A percentile compares a stretch with the other conserved stretches of the same genome.
phyloP scores from a whole-genome alignment of 352 stramenopile genomes.

The Phytopythium aichiense region DNA sequence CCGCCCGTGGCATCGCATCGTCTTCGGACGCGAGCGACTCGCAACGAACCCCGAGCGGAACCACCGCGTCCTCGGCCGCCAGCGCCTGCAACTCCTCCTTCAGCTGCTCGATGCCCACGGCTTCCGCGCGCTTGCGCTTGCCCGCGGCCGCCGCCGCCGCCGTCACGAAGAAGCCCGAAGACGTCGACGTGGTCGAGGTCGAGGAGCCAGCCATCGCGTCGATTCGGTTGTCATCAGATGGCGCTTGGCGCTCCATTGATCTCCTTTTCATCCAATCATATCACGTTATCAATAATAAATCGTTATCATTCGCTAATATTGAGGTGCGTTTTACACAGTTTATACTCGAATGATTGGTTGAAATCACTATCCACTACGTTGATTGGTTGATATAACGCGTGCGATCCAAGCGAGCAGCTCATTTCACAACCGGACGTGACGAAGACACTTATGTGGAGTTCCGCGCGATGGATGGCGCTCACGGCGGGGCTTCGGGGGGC shows the following conservation, averaged over 20 bases:
- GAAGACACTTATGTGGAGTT: constrained; percentile 27
- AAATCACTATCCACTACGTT: constrained; percentile 3
- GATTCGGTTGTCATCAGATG: neutral
- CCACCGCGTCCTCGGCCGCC: constrained; percentile 22
- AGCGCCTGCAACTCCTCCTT: constrained; percentile 37
- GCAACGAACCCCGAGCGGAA: constrained; percentile 47
- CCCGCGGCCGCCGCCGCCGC: constrained; percentile 24
- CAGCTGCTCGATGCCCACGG: constrained; percentile 18
- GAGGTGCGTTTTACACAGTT: neutral
- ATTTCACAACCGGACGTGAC: constrained; percentile 64
- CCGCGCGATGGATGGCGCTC: constrained; percentile 7
- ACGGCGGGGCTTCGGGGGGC: neutral
- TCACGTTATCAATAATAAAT: neutral
- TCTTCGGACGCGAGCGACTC: neutral
- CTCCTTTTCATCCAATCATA: neutral
- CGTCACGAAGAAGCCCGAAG: constrained; percentile 27
- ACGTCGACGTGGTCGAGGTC: constrained; percentile 4
- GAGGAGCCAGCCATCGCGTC: constrained; percentile 48
- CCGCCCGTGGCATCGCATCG: too few relatives aligned
- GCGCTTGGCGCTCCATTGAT: neutral
- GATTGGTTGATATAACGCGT: constrained; percentile 26
- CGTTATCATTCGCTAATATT: neutral
- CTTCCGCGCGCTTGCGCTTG: constrained; percentile 25
- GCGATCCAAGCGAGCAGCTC: neutral
- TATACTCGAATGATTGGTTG: constrained; percentile 8